Percentiles rank a stretch among this genome's conserved stretches.
phyloP scores from a whole-genome alignment of 306 rosid species.

The barrel medic (Medicago truncatula) region DNA sequence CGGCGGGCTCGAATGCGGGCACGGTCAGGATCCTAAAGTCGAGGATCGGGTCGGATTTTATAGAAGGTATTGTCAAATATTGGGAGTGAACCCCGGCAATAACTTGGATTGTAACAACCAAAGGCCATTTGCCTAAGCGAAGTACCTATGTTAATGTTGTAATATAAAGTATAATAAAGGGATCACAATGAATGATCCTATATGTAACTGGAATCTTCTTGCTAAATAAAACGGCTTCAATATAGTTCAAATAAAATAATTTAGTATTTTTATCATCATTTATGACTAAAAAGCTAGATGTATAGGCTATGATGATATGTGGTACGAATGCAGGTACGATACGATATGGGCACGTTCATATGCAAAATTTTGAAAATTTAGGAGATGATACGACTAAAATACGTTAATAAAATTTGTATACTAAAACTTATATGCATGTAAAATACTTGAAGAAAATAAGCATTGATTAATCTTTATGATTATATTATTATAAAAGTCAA shows the following conservation, averaged over 20 bases:
- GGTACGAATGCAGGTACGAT: too few species aligned
- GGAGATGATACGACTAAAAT: too few species aligned
- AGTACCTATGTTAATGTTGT: background rate
- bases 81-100: slow-evolving; percentile 41
- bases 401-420: too few species aligned
- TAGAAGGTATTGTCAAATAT: slow-evolving; percentile 42
- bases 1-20: slow-evolving; percentile 44
- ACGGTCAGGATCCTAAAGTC: slow-evolving; percentile 26
- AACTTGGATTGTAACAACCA: slow-evolving; percentile 55
- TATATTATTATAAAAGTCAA: too few species aligned
- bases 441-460: too few species aligned
- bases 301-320: too few species aligned
- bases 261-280: too few species aligned
- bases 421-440: too few species aligned
- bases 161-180: slow-evolving; percentile 1
- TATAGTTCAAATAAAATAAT: background rate
- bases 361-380: too few species aligned
- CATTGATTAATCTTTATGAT: too few species aligned
- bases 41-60: slow-evolving; percentile 43
- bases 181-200: slow-evolving; percentile 4
- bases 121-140: slow-evolving; percentile 34
- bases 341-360: too few species aligned
- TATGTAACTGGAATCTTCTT: slow-evolving; percentile 1
- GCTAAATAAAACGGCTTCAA: background rate
- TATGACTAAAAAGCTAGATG: too few species aligned